Percentiles rank a stretch among this genome's conserved stretches.
Conservation (phyloP, 129 eudicot genomes). For the Sambucus nigra region DNA sequence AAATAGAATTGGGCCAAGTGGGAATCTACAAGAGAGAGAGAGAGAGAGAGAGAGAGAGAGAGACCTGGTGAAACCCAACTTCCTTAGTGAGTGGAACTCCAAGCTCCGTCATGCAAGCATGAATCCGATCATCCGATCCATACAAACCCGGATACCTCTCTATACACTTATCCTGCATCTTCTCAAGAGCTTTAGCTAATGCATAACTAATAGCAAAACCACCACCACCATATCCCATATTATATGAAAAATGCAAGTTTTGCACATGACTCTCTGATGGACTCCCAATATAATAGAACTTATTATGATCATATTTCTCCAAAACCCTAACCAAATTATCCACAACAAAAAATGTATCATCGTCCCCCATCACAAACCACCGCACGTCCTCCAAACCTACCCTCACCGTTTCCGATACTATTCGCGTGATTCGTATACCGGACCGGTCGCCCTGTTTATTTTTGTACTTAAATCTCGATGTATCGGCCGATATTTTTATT, state of each 20-base stretch:
- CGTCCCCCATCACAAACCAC: constrained; percentile 64
- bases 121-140: constrained; percentile 57
- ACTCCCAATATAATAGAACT: constrained; percentile 47
- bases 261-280: constrained; percentile 37
- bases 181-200: constrained; percentile 36
- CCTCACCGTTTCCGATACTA: constrained; percentile 37
- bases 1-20: no score
- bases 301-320: constrained; percentile 34
- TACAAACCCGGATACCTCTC: constrained; percentile 33
- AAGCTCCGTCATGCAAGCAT: constrained; percentile 57
- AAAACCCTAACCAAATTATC: constrained; percentile 48
- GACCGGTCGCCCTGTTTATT: constrained; percentile 23
- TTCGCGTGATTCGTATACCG: constrained; percentile 36
- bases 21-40: not conserved
- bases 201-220: constrained; percentile 63
- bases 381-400: constrained; percentile 29
- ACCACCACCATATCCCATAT: constrained; percentile 60
- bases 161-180: constrained; percentile 39
- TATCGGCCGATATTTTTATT: constrained; percentile 23
- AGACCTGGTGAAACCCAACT: constrained; percentile 53
- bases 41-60: constrained; percentile 3
- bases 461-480: constrained; percentile 24
- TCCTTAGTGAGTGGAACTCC: constrained; percentile 55
- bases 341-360: constrained; percentile 39
- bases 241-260: constrained; percentile 28